Conservation (phyloP, 257 asterid species). For the Fraxinus excelsior region DNA sequence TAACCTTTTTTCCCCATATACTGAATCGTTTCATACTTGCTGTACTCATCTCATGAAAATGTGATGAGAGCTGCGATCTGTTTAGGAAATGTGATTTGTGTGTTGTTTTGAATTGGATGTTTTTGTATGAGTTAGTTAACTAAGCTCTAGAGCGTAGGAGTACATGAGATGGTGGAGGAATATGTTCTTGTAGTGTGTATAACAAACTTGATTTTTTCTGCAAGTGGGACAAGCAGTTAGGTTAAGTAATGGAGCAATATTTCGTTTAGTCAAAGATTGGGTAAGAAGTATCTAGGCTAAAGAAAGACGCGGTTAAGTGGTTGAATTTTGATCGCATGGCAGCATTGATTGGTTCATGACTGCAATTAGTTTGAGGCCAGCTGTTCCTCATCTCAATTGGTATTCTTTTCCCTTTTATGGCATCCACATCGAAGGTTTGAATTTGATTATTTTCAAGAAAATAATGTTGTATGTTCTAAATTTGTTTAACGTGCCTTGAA, state of each 20-base stretch:
- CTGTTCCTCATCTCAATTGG: background rate
- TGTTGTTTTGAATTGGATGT: background rate
- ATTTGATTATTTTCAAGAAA: background rate
- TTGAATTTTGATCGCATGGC: background rate
- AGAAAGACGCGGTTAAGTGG: background rate
- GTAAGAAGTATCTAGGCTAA: background rate
- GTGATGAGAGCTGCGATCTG: background rate
- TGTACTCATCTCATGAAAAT: background rate
- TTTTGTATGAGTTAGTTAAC: background rate
- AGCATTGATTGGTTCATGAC: background rate
- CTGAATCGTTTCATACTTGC: background rate
- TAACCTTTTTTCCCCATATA: background rate
- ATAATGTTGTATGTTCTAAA: background rate
- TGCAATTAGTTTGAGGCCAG: background rate
- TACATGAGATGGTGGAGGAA: background rate
- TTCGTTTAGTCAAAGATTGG: background rate
- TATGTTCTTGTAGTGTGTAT: background rate
- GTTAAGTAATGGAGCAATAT: background rate
- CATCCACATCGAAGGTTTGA: background rate
- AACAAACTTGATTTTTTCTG: background rate
- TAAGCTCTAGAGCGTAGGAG: background rate
- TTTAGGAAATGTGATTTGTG: background rate
- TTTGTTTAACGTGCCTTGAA: background rate
- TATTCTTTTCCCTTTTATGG: background rate
- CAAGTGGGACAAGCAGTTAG: background rate